A percentile compares a stretch with the other conserved stretches of the same genome.
Conservation (phyloP, 345 rosid genomes). For the Murraya koenigii region DNA sequence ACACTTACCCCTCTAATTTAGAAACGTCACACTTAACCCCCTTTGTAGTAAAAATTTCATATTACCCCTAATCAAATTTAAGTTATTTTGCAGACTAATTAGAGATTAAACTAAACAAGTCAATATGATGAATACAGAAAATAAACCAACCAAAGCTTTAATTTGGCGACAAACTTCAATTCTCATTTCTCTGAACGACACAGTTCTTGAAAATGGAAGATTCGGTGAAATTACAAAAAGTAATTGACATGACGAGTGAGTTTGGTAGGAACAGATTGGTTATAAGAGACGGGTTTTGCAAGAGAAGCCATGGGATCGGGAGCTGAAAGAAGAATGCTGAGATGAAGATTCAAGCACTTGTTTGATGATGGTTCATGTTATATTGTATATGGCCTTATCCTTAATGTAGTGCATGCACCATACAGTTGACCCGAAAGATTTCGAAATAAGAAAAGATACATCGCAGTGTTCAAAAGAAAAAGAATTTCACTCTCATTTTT, state of each 20-base stretch:
- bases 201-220: conserved; percentile 21
- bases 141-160: conserved; percentile 30
- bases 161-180: conserved; percentile 28
- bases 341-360: not conserved
- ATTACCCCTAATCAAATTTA: no score
- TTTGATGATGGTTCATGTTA: no score
- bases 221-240: not conserved
- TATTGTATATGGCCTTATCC: no score
- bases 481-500: not conserved
- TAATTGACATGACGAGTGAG: conserved; percentile 2
- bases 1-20: no score
- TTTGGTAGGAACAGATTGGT: conserved; percentile 11
- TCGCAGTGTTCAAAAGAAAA: not conserved
- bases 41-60: no score
- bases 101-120: no score
- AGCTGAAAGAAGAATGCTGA: not conserved
- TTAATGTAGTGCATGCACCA: no score
- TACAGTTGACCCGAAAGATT: not conserved
- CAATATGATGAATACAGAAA: not conserved
- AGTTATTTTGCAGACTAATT: no score
- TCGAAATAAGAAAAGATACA: not conserved
- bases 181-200: conserved; percentile 14
- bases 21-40: no score
- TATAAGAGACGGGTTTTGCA: conserved; percentile 19
- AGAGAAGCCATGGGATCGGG: conserved; percentile 33